Conservation (phyloP, 805 yeast genomes). For the Wickerhamiella kurtzmanii region DNA sequence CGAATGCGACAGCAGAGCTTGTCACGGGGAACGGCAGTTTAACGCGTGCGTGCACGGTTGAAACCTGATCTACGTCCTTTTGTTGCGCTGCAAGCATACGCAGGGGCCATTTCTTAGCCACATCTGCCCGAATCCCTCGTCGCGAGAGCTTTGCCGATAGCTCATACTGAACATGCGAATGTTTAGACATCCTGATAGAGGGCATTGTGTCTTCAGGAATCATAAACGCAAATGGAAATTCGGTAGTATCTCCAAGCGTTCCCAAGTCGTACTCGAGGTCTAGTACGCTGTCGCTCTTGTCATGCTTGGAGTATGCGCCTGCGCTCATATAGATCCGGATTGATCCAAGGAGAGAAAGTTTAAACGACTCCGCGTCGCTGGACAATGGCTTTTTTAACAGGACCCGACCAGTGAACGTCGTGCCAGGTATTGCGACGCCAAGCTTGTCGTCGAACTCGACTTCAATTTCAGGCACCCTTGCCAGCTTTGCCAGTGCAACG, state of each 20-base stretch:
- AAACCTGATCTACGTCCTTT: too few species aligned
- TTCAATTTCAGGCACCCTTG: conserved; percentile 1
- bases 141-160: not conserved
- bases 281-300: not conserved
- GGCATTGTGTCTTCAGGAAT: conserved; percentile 35
- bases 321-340: not conserved
- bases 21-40: too few species aligned
- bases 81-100: not conserved
- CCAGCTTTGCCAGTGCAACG: not conserved
- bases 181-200: not conserved
- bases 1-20: too few species aligned
- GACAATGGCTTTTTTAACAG: not conserved
- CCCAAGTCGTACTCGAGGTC: not conserved
- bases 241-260: conserved; percentile 43
- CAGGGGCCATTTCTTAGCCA: not conserved
- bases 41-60: too few species aligned
- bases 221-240: conserved; percentile 59
- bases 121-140: not conserved
- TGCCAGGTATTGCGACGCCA: not conserved
- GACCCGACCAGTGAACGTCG: not conserved
- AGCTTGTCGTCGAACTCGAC: conserved; percentile 5
- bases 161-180: not conserved
- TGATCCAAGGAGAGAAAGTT: not conserved
- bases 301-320: not conserved
- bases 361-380: not conserved